Evolutionary conservation across 2,329 filamentous ascomycete species (phyloP).

Genomic region (Aspergillus aculeatinus): DNA sequence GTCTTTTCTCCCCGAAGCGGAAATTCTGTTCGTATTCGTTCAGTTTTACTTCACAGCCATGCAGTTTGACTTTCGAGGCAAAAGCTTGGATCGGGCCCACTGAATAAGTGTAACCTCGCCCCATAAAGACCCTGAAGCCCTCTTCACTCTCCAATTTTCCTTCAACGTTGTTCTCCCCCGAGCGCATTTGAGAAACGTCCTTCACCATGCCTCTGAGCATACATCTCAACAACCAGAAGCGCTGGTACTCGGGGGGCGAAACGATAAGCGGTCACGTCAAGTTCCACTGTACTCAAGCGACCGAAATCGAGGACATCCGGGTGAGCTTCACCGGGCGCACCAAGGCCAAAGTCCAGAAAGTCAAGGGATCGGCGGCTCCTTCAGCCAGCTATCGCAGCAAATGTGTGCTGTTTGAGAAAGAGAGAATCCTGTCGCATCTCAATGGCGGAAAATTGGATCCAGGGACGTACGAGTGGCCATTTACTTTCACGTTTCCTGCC

Average conservation of each 20-base stretch:
- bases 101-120: too few relatives aligned
- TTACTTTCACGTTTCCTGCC: slow-evolving; percentile 12
- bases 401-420: slow-evolving; percentile 18
- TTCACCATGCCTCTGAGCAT: slow-evolving; percentile 15
- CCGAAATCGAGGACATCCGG: slow-evolving; percentile 11
- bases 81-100: too few relatives aligned
- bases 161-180: too few relatives aligned
- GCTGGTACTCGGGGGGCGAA: slow-evolving; percentile 12
- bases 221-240: slow-evolving; percentile 7
- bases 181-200: too few relatives aligned
- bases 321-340: slow-evolving; percentile 15
- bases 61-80: too few relatives aligned
- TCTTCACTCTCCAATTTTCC: too few relatives aligned
- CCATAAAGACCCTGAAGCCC: too few relatives aligned
- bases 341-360: slow-evolving; percentile 18
- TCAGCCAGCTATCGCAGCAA: slow-evolving; percentile 17
- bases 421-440: slow-evolving; percentile 7
- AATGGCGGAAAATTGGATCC: slow-evolving; percentile 6
- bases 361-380: slow-evolving; percentile 14
- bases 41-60: too few relatives aligned
- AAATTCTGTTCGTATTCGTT: too few relatives aligned
- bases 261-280: slow-evolving; percentile 6
- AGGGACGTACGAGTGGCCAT: slow-evolving; percentile 14
- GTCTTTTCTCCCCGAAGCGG: too few relatives aligned
- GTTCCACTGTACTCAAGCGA: slow-evolving; percentile 10